phyloP scores from a whole-genome alignment of 257 asterid genomes.

The Nicotiana otophora region DNA sequence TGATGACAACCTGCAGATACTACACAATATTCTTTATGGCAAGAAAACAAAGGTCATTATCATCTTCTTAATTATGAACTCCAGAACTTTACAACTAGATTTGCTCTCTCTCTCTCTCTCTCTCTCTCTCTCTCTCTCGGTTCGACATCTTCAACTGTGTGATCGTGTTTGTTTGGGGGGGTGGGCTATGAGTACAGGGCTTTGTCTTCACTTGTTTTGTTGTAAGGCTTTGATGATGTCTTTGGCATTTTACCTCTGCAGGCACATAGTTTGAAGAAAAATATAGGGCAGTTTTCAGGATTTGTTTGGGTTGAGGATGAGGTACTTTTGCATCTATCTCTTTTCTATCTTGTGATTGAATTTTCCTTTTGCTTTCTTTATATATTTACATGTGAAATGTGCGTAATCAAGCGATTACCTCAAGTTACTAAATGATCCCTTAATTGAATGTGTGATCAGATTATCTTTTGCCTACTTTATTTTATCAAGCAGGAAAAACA shows the following conservation, averaged over 20 bases:
- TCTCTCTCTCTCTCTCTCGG: background rate
- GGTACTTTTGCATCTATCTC: conserved; percentile 23
- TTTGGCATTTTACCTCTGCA: conserved; percentile 26
- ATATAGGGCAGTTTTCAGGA: conserved; percentile 67
- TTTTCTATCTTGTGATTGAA: background rate
- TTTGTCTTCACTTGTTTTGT: background rate
- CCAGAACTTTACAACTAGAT: background rate
- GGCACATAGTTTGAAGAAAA: conserved; percentile 54
- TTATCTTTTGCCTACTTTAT: background rate
- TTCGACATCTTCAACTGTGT: background rate
- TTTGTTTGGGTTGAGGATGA: conserved; percentile 69
- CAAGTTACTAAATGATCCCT: background rate
- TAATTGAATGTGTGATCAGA: background rate
- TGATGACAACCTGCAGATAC: conserved; percentile 82
- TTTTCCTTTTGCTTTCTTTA: background rate
- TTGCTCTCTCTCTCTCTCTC: background rate
- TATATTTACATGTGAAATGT: background rate
- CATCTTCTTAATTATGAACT: background rate
- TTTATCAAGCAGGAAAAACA: conserved; percentile 59
- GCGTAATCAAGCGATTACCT: background rate
- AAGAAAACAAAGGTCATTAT: conserved; percentile 69
- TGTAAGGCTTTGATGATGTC: background rate
- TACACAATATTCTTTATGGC: conserved; percentile 81
- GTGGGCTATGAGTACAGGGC: background rate
- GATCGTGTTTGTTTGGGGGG: background rate